These are phyloP conservation scores for Ustanciosporium gigantosporum DNA, from an alignment of 1,284 basidiomycete genomes.

Conservation along the genomic window DNA sequence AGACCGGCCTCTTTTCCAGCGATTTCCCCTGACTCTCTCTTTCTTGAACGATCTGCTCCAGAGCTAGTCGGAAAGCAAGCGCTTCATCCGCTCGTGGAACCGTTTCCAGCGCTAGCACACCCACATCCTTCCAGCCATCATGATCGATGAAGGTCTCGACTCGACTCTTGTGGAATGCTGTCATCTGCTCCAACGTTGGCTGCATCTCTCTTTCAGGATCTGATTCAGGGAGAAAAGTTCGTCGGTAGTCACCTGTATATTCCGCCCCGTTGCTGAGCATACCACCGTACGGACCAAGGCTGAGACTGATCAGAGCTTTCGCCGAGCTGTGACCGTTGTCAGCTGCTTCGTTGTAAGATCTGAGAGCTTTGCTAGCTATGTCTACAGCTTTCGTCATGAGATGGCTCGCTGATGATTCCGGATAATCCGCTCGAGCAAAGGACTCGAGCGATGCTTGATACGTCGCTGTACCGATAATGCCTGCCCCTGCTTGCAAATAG, in stretches of 20 bases:
- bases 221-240: slow-evolving; percentile 20
- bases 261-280: slow-evolving; percentile 50
- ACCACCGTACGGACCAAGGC: slow-evolving; percentile 50
- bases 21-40: slow-evolving; percentile 9
- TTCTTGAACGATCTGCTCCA: slow-evolving; percentile 23
- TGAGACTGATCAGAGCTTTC: slow-evolving; percentile 36
- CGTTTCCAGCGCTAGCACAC: slow-evolving; percentile 51
- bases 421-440: slow-evolving; percentile 35
- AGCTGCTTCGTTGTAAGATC: not conserved
- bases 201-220: slow-evolving; percentile 18
- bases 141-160: slow-evolving; percentile 28
- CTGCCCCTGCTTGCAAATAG: slow-evolving; percentile 47
- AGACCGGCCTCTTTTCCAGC: slow-evolving; percentile 36
- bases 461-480: slow-evolving; percentile 49
- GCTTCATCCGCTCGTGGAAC: slow-evolving; percentile 52
- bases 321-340: too few species aligned
- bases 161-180: slow-evolving; percentile 39
- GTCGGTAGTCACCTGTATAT: slow-evolving; percentile 50
- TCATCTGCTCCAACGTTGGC: slow-evolving; percentile 31
- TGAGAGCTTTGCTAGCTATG: slow-evolving; percentile 35
- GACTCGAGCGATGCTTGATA: slow-evolving; percentile 49
- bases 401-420: slow-evolving; percentile 14
- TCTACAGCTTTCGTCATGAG: slow-evolving; percentile 46
- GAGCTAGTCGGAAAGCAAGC: slow-evolving; percentile 37
- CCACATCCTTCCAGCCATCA: slow-evolving; percentile 34